These are phyloP conservation scores for Aspergillus sp. DNA, from an alignment of 2,329 filamentous ascomycete species.

Conservation along the genomic window DNA sequence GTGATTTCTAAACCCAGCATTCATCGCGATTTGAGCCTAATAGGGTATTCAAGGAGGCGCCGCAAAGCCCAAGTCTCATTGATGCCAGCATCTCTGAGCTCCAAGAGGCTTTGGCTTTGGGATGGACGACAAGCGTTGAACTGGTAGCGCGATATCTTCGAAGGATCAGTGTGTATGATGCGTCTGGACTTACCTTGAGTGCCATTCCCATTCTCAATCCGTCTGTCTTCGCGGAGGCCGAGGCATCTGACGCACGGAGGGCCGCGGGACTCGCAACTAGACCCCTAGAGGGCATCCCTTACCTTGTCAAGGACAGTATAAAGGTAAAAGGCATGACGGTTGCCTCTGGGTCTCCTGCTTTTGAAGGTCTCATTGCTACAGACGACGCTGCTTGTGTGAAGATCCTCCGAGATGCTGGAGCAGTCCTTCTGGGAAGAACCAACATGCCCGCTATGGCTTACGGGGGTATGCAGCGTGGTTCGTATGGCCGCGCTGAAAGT, in stretches of 20 bases:
- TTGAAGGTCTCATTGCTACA: slow-evolving; percentile 50
- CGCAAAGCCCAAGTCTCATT: slow-evolving; percentile 34
- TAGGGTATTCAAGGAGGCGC: not conserved
- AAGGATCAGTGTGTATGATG: slow-evolving; percentile 51
- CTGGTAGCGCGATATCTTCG: slow-evolving; percentile 48
- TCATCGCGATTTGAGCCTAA: not conserved
- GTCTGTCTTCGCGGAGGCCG: slow-evolving; percentile 48
- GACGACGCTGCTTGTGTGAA: slow-evolving; percentile 55
- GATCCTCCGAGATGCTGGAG: slow-evolving; percentile 50
- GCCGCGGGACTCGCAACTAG: slow-evolving; percentile 36
- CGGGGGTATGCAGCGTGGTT: slow-evolving; percentile 58
- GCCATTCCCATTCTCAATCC: slow-evolving; percentile 52
- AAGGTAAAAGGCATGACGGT: slow-evolving; percentile 55
- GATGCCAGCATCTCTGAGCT: slow-evolving; percentile 51
- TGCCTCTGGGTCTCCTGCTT: slow-evolving; percentile 56
- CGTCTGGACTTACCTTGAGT: slow-evolving; percentile 43
- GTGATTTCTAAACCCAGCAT: too few relatives aligned
- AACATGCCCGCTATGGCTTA: slow-evolving; percentile 63
- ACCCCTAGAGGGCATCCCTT: slow-evolving; percentile 57
- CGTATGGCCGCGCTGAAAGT: slow-evolving; percentile 57
- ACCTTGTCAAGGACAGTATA: slow-evolving; percentile 59
- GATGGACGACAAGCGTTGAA: slow-evolving; percentile 46
- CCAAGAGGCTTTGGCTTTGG: slow-evolving; percentile 41
- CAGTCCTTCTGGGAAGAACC: slow-evolving; percentile 55
- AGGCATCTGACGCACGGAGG: slow-evolving; percentile 48